phyloP scores from a whole-genome alignment of 768 basidiomycete genomes.

The Gymnopilus dilepis region DNA sequence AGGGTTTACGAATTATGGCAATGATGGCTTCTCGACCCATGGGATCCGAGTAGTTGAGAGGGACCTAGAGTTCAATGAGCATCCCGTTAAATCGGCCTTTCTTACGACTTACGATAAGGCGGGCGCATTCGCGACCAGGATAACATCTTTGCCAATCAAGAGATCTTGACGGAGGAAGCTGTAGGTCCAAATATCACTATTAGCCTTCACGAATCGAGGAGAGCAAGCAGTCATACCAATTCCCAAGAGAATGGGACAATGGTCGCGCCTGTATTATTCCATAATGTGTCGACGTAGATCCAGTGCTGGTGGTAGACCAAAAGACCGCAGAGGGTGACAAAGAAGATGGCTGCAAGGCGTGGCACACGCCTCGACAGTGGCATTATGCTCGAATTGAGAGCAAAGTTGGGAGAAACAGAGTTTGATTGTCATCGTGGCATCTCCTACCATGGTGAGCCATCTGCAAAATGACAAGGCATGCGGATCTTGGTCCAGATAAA shows the following conservation, averaged over 20 bases:
- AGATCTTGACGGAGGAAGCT: constrained; percentile 10
- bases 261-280: not conserved
- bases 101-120: constrained; percentile 11
- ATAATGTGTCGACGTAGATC: not conserved
- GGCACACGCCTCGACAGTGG: not conserved
- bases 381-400: not conserved
- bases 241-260: not conserved
- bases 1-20: constrained; percentile 47
- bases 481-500: too few relatives aligned
- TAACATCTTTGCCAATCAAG: constrained; percentile 14
- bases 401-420: not conserved
- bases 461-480: too few relatives aligned
- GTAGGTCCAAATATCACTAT: not conserved
- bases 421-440: not conserved
- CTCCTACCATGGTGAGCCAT: too few relatives aligned
- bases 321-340: not conserved
- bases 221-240: not conserved
- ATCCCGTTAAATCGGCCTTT: not conserved
- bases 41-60: constrained; percentile 38
- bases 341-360: not conserved
- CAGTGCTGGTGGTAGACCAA: not conserved
- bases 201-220: too few relatives aligned
- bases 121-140: constrained; percentile 12
- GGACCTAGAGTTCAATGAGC: constrained; percentile 11
- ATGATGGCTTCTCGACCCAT: constrained; percentile 43